Conservation (phyloP, 2,329 filamentous ascomycete genomes). For the Botrytis fragariae region DNA sequence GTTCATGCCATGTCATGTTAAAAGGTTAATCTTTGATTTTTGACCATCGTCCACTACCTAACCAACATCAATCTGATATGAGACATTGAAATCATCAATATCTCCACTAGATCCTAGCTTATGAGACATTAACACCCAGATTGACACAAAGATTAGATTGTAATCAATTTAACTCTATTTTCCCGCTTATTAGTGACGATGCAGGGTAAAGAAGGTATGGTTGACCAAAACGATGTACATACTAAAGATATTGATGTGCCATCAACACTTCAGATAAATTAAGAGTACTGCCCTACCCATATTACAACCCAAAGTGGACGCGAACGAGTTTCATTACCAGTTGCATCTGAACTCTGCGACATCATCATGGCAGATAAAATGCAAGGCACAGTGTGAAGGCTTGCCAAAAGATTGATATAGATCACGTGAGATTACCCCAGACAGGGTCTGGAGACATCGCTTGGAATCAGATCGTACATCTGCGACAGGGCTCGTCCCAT, state of each 20-base stretch:
- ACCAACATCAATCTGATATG: background rate
- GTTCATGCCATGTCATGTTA: background rate
- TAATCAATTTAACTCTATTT: no score
- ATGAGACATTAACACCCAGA: no score
- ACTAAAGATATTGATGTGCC: background rate
- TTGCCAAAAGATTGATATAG: background rate
- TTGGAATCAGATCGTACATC: slow-evolving; percentile 14
- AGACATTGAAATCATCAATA: no score
- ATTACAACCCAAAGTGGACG: background rate
- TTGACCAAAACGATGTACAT: background rate
- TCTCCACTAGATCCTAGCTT: no score
- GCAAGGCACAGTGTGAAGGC: background rate
- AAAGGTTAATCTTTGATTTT: background rate
- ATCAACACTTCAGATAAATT: background rate
- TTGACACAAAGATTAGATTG: no score
- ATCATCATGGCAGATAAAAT: background rate
- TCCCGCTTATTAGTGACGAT: background rate
- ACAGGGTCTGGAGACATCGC: slow-evolving; percentile 14
- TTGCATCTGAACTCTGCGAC: slow-evolving; percentile 1
- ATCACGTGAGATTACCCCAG: slow-evolving; percentile 13
- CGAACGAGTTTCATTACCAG: background rate
- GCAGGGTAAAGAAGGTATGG: background rate
- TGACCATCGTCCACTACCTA: background rate
- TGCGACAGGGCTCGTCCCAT: slow-evolving; percentile 14
- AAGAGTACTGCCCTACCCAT: background rate